Evolutionary conservation across 352 stramenopile genomes (phyloP), one percentile per base, ranked within the genome.

Genomic region (Phytophthora syringae): DNA sequence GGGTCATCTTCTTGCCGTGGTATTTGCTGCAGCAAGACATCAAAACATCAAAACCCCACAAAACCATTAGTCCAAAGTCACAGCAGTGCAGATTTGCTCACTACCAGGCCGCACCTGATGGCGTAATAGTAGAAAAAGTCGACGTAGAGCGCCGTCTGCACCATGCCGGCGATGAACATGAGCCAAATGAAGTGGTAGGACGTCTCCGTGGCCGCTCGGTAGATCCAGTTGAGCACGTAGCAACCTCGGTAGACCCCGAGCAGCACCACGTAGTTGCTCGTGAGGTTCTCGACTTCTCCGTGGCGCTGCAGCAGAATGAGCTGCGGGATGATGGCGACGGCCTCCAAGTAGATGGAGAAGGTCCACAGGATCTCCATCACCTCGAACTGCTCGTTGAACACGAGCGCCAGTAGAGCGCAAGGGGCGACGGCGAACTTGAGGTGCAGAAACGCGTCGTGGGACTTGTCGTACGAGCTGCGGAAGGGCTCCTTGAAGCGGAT

Each of bases 41-140:
- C n/a, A 15, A 24, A 13, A 39, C n/a, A 25, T 40, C 52, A 27
- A 25, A n/a, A n/a, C n/a, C n/a, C n/a, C n/a, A n/a, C n/a, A n/a
- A n/a, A 32, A 9, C 27, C 27, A 49, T 12, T 9, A 55, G n/a
- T 34, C 7, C 36, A 43, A 43, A 22, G n/a, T 22, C n/a, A n/a
- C n/a, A n/a, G n/a, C n/a, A n/a, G n/a, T n/a, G n/a, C n/a, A n/a
- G n/a, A n/a, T n/a, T n/a, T n/a, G n/a, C 15, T 22, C 36, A 15
- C 36, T 25, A 11, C 6, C 18, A 34, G 30, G 13, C 11, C 70
- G 54, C 62, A 96, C 88, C 88, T 96, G 55, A 96, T 92, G 49
- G 97, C 80, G 75, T 99, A 99, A 86, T 99, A 99, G 88, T 99
- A 99, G 85, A 99, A 99, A 64, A 99, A 99, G 80, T 99, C 98